A percentile compares a stretch with the other conserved stretches of the same genome.
These are phyloP conservation scores for Phytophthora nicotianae DNA, from an alignment of 352 stramenopile genomes.

Conservation along the genomic window DNA sequence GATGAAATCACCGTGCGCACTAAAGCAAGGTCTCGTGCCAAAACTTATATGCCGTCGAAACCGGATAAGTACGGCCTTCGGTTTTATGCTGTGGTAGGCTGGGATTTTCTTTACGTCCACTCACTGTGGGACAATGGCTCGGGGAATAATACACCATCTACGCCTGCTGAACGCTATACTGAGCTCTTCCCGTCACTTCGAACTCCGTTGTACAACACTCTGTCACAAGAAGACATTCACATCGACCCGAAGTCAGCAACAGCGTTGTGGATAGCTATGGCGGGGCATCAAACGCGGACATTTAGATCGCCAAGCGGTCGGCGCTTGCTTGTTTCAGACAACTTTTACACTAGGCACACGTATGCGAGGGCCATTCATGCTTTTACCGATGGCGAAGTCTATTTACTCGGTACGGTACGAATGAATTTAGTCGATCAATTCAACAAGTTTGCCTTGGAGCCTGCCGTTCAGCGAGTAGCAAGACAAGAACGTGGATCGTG, in stretches of 20 bases:
- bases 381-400: neutral
- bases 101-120: slow-evolving; percentile 13
- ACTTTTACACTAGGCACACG: slow-evolving; percentile 1
- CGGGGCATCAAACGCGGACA: slow-evolving; percentile 11
- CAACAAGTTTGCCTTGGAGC: slow-evolving; percentile 5
- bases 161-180: slow-evolving; percentile 8
- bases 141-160: neutral
- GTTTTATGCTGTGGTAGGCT: slow-evolving; percentile 17
- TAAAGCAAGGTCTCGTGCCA: slow-evolving; percentile 1
- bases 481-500: neutral
- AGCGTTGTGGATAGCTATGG: slow-evolving; percentile 17
- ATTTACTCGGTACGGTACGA: neutral
- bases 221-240: slow-evolving; percentile 3
- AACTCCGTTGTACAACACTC: slow-evolving; percentile 8
- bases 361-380: neutral
- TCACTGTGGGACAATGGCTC: slow-evolving; percentile 20
- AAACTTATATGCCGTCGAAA: neutral
- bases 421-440: slow-evolving; percentile 3
- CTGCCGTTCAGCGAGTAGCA: neutral
- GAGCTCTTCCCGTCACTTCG: slow-evolving; percentile 12
- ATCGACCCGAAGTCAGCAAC: slow-evolving; percentile 10
- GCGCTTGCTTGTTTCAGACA: slow-evolving; percentile 7
- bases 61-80: slow-evolving; percentile 16
- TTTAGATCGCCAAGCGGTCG: slow-evolving; percentile 6
- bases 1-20: slow-evolving; percentile 10